A percentile compares a stretch with the other conserved stretches of the same genome.
Conservation (phyloP, 345 rosid genomes). For the Mallotus nudiflorus region DNA sequence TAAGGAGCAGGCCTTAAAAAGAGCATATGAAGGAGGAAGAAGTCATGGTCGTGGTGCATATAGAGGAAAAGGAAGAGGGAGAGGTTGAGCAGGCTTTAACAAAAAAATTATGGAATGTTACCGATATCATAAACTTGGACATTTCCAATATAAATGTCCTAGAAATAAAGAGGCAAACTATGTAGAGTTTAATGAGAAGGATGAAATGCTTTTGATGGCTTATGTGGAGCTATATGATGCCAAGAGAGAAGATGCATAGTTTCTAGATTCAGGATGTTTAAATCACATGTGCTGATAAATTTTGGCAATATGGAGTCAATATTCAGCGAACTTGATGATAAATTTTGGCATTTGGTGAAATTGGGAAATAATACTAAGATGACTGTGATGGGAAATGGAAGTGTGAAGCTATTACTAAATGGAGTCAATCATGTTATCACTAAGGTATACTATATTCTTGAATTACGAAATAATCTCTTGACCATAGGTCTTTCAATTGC, state of each 20-base stretch:
- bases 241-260: not conserved
- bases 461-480: too few species aligned
- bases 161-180: constrained; percentile 4
- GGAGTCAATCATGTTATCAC: not conserved
- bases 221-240: not conserved
- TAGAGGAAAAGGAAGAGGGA: not conserved
- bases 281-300: constrained; percentile 1
- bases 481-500: too few species aligned
- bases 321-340: not conserved
- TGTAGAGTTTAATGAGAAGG: not conserved
- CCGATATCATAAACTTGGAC: not conserved
- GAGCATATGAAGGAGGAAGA: not conserved
- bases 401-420: not conserved
- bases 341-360: not conserved
- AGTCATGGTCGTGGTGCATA: not conserved
- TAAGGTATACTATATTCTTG: too few species aligned
- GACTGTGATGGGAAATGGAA: constrained; percentile 6
- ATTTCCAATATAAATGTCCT: not conserved
- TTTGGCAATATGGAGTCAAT: too few species aligned
- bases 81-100: not conserved
- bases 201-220: constrained; percentile 11
- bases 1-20: not conserved
- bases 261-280: constrained; percentile 3
- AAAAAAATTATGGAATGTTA: not conserved
- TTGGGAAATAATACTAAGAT: not conserved